phyloP scores from a whole-genome alignment of 495 filamentous ascomycete genomes.

The Clavariopsis aquatica region DNA sequence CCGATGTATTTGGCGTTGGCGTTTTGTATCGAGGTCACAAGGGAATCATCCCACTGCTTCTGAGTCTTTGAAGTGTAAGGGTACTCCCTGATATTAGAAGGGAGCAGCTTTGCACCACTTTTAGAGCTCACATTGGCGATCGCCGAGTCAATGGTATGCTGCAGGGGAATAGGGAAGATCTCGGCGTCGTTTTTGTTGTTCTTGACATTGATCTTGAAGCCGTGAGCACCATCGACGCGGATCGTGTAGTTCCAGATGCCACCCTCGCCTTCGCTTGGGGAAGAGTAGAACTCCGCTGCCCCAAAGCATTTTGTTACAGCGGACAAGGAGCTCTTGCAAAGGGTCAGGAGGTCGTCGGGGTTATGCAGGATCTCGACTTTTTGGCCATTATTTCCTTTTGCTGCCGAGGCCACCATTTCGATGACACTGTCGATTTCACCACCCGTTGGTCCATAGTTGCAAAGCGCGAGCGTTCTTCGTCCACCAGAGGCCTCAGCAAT shows the following conservation, averaged over 20 bases:
- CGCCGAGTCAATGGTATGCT: conserved; percentile 69
- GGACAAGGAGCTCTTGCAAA: conserved; percentile 64
- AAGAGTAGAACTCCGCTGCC: conserved; percentile 69
- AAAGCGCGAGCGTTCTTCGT: conserved; percentile 63
- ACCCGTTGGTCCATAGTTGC: conserved; percentile 65
- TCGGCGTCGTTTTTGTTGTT: conserved; percentile 63
- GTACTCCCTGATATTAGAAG: conserved; percentile 57
- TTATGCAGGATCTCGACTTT: conserved; percentile 54
- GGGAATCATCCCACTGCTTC: conserved; percentile 58
- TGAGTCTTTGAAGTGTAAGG: conserved; percentile 67
- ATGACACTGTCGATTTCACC: conserved; percentile 72
- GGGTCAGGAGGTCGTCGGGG: conserved; percentile 54
- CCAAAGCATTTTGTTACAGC: conserved; percentile 70
- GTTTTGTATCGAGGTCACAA: conserved; percentile 64
- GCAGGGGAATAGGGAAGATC: conserved; percentile 70
- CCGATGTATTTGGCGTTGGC: conserved; percentile 63
- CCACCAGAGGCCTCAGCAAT: conserved; percentile 49
- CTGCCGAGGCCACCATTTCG: conserved; percentile 52
- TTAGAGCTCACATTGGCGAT: conserved; percentile 56
- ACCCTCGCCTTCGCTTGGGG: conserved; percentile 69
- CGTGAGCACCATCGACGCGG: conserved; percentile 63
- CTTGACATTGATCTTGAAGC: conserved; percentile 56
- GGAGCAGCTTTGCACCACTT: conserved; percentile 42
- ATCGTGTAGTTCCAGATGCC: conserved; percentile 78
- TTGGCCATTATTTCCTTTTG: conserved; percentile 50